These are phyloP conservation scores for Termitomyces sp. DNA, from an alignment of 768 basidiomycete genomes.

Conservation along the genomic window DNA sequence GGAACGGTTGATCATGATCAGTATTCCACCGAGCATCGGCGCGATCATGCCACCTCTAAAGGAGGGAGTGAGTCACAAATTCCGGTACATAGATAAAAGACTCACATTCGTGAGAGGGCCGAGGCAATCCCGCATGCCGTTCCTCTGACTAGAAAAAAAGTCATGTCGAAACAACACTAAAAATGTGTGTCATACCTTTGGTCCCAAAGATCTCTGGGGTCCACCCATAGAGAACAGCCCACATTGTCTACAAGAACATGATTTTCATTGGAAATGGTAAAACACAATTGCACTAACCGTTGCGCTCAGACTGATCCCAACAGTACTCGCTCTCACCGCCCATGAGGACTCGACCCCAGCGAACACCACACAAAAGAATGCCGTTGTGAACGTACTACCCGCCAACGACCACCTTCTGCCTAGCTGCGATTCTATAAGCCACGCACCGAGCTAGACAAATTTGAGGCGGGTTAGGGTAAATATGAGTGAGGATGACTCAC, in stretches of 20 bases:
- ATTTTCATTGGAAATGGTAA: background rate
- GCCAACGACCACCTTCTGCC: constrained; percentile 74
- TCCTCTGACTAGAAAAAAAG: constrained; percentile 58
- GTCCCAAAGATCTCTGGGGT: constrained; percentile 87
- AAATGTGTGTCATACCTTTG: constrained; percentile 41
- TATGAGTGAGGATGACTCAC: constrained; percentile 38
- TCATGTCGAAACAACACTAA: constrained; percentile 2
- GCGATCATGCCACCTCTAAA: constrained; percentile 86
- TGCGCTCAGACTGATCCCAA: constrained; percentile 74
- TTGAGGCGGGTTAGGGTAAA: background rate
- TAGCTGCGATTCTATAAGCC: constrained; percentile 65
- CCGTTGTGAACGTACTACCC: constrained; percentile 72
- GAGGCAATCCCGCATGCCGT: constrained; percentile 88
- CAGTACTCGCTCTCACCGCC: constrained; percentile 63
- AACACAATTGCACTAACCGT: constrained; percentile 42
- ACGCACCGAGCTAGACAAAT: constrained; percentile 71
- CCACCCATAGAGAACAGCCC: constrained; percentile 88
- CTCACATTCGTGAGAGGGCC: constrained; percentile 79
- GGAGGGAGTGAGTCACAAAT: constrained; percentile 3
- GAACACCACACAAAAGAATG: constrained; percentile 70
- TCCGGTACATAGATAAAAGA: background rate
- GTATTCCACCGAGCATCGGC: constrained; percentile 70
- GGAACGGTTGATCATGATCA: constrained; percentile 63
- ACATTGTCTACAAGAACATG: constrained; percentile 57
- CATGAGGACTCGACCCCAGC: constrained; percentile 51